Conservation (phyloP, 2,329 filamentous ascomycete species). For the Aspergillus pseudoterreus region DNA sequence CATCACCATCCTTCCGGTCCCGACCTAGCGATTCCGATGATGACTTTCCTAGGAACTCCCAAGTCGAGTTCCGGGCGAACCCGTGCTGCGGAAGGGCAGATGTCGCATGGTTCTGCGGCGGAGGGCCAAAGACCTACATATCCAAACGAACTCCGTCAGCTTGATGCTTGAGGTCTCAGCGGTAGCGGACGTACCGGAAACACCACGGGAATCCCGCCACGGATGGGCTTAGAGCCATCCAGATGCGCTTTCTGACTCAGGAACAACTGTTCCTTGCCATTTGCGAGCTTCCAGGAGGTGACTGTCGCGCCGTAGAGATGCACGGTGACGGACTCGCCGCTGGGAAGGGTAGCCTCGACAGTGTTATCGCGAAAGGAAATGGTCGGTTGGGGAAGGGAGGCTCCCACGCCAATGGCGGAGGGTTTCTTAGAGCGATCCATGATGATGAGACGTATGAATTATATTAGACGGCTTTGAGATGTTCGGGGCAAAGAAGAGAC, state of each 20-base stretch:
- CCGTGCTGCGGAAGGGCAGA: constrained; percentile 84
- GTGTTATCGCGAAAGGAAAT: constrained; percentile 71
- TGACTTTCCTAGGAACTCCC: constrained; percentile 87
- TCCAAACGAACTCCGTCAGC: constrained; percentile 11
- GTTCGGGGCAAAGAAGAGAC: not conserved
- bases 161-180: not conserved
- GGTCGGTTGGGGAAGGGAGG: constrained; percentile 70
- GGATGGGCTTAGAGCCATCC: constrained; percentile 83
- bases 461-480: too few species aligned
- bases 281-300: constrained; percentile 82
- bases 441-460: not conserved
- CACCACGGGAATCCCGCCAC: constrained; percentile 87
- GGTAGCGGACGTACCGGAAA: constrained; percentile 68
- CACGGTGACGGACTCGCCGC: constrained; percentile 81
- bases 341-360: constrained; percentile 75
- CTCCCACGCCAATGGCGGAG: constrained; percentile 68
- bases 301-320: constrained; percentile 91
- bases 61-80: constrained; percentile 82
- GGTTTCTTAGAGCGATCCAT: constrained; percentile 86
- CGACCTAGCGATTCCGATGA: constrained; percentile 61
- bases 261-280: constrained; percentile 79
- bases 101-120: constrained; percentile 72
- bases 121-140: constrained; percentile 72
- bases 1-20: constrained; percentile 47
- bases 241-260: constrained; percentile 74